These are phyloP conservation scores for Aureobasidium sp. DNA, from an alignment of 2,329 filamentous ascomycete genomes.

Conservation along the genomic window DNA sequence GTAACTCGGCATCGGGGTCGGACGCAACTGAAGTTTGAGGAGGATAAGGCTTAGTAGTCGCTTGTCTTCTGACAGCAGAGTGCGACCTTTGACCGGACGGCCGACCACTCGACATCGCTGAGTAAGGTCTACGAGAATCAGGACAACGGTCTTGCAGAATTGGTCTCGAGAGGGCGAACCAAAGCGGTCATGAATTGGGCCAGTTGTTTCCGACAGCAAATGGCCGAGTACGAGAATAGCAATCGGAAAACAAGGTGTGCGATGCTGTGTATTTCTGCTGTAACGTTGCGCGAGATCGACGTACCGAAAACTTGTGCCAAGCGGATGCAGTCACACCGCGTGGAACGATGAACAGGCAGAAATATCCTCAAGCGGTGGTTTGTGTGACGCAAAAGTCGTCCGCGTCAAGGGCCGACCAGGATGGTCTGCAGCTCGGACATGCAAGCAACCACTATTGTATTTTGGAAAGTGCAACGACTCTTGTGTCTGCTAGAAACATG, in stretches of 20 bases:
- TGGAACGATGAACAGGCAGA: slow-evolving; percentile 15
- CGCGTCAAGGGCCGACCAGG: slow-evolving; percentile 13
- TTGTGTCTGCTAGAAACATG: neutral
- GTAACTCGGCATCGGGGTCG: slow-evolving; percentile 53
- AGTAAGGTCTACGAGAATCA: slow-evolving; percentile 17
- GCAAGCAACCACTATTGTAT: slow-evolving; percentile 10
- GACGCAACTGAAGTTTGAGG: slow-evolving; percentile 40
- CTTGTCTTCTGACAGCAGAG: slow-evolving; percentile 29
- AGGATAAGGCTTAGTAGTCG: slow-evolving; percentile 27
- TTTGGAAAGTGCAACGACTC: neutral
- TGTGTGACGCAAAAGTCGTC: slow-evolving; percentile 3
- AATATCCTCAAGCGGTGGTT: slow-evolving; percentile 12
- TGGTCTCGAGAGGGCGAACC: neutral
- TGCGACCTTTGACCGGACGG: slow-evolving; percentile 35
- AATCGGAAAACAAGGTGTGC: slow-evolving; percentile 6
- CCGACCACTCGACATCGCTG: slow-evolving; percentile 39
- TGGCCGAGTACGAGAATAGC: slow-evolving; percentile 6
- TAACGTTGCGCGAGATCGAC: slow-evolving; percentile 21
- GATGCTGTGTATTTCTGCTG: slow-evolving; percentile 15
- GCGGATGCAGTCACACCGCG: slow-evolving; percentile 17
- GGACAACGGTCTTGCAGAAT: neutral
- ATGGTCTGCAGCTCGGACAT: slow-evolving; percentile 13
- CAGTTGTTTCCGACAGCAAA: neutral
- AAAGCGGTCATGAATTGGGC: slow-evolving; percentile 18
- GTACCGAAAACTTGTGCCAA: slow-evolving; percentile 31